These are phyloP conservation scores for Jacaranda copaia DNA, from an alignment of 257 asterid genomes.

Conservation along the genomic window DNA sequence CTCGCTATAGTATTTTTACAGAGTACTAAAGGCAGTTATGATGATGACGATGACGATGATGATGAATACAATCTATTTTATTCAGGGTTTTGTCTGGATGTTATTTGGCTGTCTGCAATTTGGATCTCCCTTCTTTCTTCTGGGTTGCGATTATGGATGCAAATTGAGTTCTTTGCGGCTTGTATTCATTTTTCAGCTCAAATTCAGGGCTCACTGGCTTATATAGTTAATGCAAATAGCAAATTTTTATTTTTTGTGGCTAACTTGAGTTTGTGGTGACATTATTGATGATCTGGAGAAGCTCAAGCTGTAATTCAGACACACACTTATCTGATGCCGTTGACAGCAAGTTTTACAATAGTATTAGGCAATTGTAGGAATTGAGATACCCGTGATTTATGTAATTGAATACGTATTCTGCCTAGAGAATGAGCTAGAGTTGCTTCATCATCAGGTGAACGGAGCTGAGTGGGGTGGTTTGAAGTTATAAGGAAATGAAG, in stretches of 20 bases:
- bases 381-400: too few species aligned
- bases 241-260: not conserved
- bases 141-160: conserved; percentile 1
- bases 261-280: not conserved
- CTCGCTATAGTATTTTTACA: not conserved
- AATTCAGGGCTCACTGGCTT: not conserved
- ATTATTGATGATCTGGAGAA: not conserved
- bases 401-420: too few species aligned
- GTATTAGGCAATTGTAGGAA: too few species aligned
- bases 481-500: not conserved
- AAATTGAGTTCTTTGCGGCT: not conserved
- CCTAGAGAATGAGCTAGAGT: too few species aligned
- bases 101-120: not conserved
- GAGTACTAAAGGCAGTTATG: conserved; percentile 1
- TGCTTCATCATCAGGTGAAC: too few species aligned
- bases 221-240: not conserved
- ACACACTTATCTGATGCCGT: too few species aligned
- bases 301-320: not conserved
- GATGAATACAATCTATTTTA: conserved; percentile 13
- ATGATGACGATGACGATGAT: conserved; percentile 25
- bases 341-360: too few species aligned
- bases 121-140: not conserved
- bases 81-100: conserved; percentile 19
- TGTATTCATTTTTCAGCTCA: not conserved
- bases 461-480: not conserved